Percentiles rank a stretch among this genome's conserved stretches.
These are phyloP conservation scores for Cinchona pubescens DNA, from an alignment of 257 asterid species.

Conservation along the genomic window DNA sequence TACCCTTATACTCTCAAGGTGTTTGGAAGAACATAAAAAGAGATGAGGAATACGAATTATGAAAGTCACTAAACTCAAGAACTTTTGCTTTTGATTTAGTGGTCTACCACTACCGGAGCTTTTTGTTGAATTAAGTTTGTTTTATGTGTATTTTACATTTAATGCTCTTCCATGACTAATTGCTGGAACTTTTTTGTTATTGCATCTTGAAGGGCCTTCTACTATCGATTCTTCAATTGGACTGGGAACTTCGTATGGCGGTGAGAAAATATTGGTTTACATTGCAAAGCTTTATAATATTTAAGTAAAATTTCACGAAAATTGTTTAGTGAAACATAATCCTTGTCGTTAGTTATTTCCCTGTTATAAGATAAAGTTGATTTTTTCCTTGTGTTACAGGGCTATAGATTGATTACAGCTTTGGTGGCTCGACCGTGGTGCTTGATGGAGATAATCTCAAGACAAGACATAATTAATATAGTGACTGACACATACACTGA, in stretches of 20 bases:
- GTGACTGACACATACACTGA: conserved; percentile 59
- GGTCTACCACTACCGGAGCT: background rate
- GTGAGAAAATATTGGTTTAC: conserved; percentile 43
- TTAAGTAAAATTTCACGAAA: background rate
- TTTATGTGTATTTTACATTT: background rate
- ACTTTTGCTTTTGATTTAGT: background rate
- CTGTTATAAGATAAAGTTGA: background rate
- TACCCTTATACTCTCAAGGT: background rate
- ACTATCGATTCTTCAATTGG: conserved; percentile 87
- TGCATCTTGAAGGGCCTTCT: conserved; percentile 70
- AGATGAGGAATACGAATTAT: background rate
- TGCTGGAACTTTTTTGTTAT: background rate
- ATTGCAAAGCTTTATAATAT: conserved; percentile 15
- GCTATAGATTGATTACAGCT: conserved; percentile 70
- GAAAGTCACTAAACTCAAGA: background rate
- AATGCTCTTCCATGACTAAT: background rate
- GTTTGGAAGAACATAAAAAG: background rate
- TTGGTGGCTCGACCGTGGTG: conserved; percentile 87
- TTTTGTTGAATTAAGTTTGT: background rate
- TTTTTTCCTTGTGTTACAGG: conserved; percentile 40
- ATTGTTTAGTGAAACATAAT: background rate
- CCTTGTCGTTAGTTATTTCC: background rate
- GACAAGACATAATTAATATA: conserved; percentile 60
- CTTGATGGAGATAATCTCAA: conserved; percentile 69
- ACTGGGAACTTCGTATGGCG: conserved; percentile 83